These are phyloP conservation scores for Chaetomiaceae sp. DNA, from an alignment of 2,329 filamentous ascomycete species.

Conservation along the genomic window DNA sequence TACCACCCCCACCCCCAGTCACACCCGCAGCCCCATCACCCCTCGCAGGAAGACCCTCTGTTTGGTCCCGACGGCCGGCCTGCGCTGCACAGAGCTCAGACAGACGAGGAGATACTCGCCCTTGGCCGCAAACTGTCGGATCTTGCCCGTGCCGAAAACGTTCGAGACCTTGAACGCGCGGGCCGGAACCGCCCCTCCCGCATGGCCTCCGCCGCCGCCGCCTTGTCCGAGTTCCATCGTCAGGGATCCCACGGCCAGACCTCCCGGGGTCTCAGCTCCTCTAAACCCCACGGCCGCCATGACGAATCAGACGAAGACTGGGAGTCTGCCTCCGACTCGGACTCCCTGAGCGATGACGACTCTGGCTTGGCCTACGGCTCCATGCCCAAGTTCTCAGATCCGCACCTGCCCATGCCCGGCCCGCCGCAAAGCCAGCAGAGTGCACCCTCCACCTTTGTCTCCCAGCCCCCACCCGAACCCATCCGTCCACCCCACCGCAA, in stretches of 20 bases:
- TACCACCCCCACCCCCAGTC: neutral
- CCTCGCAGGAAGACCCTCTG: constrained; percentile 10
- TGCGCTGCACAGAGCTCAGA: constrained; percentile 35
- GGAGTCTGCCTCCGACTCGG: constrained; percentile 49
- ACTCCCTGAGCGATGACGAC: constrained; percentile 37
- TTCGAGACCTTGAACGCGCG: constrained; percentile 43
- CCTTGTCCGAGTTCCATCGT: constrained; percentile 40
- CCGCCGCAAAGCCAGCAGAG: constrained; percentile 38
- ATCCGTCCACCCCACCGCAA: constrained; percentile 34
- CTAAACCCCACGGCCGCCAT: constrained; percentile 36
- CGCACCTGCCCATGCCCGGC: constrained; percentile 25
- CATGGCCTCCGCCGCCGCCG: constrained; percentile 38
- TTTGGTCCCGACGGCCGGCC: constrained; percentile 27
- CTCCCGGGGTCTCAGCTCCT: constrained; percentile 24
- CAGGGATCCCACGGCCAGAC: constrained; percentile 34
- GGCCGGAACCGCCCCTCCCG: constrained; percentile 39
- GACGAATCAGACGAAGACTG: constrained; percentile 50
- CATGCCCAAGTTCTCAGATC: constrained; percentile 26
- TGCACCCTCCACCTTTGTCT: constrained; percentile 27
- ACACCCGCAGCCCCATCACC: constrained; percentile 5
- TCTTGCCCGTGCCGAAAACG: constrained; percentile 48
- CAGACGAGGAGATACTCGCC: constrained; percentile 55
- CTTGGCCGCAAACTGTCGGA: constrained; percentile 52
- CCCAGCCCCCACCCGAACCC: constrained; percentile 29
- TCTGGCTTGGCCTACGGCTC: constrained; percentile 42